phyloP scores from a whole-genome alignment of 2,329 filamentous ascomycete genomes.

The Aspergillus puulaauensis region DNA sequence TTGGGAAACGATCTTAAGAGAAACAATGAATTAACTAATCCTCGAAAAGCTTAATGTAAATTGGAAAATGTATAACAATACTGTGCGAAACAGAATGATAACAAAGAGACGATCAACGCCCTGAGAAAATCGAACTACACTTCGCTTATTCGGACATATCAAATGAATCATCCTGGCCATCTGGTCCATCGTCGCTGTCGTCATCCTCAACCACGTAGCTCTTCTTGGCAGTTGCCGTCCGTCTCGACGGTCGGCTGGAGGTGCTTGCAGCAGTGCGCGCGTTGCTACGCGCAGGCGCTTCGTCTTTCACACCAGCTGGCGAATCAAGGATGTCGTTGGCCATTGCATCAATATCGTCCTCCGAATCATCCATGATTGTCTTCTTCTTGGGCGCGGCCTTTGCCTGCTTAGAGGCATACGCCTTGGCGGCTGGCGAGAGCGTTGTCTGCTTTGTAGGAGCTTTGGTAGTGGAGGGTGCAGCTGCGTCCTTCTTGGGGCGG shows the following conservation, averaged over 20 bases:
- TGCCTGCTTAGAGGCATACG: constrained; percentile 52
- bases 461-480: constrained; percentile 49
- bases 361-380: constrained; percentile 44
- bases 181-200: constrained; percentile 42
- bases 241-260: constrained; percentile 38
- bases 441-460: constrained; percentile 45
- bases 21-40: neutral
- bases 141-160: constrained; percentile 31
- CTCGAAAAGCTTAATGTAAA: neutral
- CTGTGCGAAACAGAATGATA: neutral
- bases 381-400: constrained; percentile 44
- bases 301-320: constrained; percentile 34
- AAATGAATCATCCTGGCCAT: constrained; percentile 43
- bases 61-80: neutral
- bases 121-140: neutral
- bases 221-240: constrained; percentile 43
- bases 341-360: constrained; percentile 50
- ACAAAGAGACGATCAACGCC: constrained; percentile 17
- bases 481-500: constrained; percentile 51
- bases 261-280: constrained; percentile 29
- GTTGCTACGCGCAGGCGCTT: constrained; percentile 30
- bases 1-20: neutral
- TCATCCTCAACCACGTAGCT: constrained; percentile 43
- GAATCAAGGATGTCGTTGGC: constrained; percentile 49
- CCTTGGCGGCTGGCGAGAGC: constrained; percentile 67